Percentiles rank a stretch among this genome's conserved stretches.
Conservation (phyloP, 371 early-diverging fungal species). For the Synchytrium microbalum region DNA sequence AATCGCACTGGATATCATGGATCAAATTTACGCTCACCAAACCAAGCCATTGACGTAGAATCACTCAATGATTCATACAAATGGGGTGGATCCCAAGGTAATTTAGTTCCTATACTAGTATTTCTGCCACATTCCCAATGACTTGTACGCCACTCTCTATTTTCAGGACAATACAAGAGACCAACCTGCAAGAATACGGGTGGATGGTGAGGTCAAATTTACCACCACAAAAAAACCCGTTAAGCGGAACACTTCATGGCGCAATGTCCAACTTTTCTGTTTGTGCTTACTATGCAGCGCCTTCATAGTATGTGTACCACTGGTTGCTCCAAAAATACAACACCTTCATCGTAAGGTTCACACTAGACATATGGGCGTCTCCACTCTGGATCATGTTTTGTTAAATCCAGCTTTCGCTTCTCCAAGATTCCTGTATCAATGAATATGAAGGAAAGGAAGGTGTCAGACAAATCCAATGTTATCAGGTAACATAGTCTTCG, state of each 20-base stretch:
- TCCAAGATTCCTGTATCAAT: constrained; percentile 58
- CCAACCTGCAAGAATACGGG: constrained; percentile 26
- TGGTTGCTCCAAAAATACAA: constrained; percentile 97
- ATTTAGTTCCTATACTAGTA: constrained; percentile 93
- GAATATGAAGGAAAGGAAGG: not conserved
- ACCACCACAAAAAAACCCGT: not conserved
- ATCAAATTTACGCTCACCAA: constrained; percentile 46
- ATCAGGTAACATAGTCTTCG: not conserved
- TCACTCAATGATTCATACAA: constrained; percentile 99
- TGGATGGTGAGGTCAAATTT: not conserved
- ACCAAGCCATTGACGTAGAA: constrained; percentile 99
- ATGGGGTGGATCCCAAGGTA: constrained; percentile 96
- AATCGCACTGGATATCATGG: no score
- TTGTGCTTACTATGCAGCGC: constrained; percentile 79
- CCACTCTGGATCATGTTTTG: constrained; percentile 60
- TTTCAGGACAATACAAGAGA: constrained; percentile 80
- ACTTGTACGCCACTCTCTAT: constrained; percentile 91
- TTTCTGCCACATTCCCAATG: constrained; percentile 99
- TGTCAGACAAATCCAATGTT: not conserved
- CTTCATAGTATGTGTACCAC: constrained; percentile 99
- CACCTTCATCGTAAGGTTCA: constrained; percentile 97
- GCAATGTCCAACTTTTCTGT: constrained; percentile 71
- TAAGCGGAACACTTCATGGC: not conserved
- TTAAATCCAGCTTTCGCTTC: constrained; percentile 87
- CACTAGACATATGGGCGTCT: constrained; percentile 84